A percentile compares a stretch with the other conserved stretches of the same genome.
Evolutionary conservation across 805 yeast species (phyloP).

Genomic region (Metschnikowia noctiluminum): DNA sequence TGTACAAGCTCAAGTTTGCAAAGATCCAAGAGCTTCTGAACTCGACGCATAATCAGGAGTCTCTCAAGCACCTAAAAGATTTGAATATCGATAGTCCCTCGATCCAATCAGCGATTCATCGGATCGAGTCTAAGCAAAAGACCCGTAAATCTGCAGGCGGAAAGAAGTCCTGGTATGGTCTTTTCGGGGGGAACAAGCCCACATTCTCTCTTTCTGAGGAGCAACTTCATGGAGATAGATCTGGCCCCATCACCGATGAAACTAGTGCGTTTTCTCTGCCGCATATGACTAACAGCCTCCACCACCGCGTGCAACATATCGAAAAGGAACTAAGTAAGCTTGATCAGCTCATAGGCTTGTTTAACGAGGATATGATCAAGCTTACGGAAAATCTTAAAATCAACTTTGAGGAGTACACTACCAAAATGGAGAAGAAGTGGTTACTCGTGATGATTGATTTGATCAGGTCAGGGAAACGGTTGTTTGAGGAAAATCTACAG

Average conservation of each 20-base stretch:
- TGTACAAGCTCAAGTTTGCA: conserved; percentile 37
- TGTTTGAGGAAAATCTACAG: conserved; percentile 17
- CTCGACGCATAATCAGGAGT: conserved; percentile 18
- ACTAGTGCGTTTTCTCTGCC: conserved; percentile 3
- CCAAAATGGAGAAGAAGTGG: conserved; percentile 42
- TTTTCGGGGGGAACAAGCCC: conserved; percentile 38
- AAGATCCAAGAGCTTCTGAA: conserved; percentile 36
- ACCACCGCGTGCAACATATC: conserved; percentile 31
- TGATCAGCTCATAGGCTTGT: conserved; percentile 44
- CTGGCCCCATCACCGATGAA: conserved; percentile 2
- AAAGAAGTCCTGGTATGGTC: conserved; percentile 42
- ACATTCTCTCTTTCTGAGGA: conserved; percentile 16
- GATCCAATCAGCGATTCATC: conserved; percentile 32
- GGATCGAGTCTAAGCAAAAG: conserved; percentile 27
- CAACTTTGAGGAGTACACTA: conserved; percentile 37
- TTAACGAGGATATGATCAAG: conserved; percentile 41
- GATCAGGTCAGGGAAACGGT: conserved; percentile 31
- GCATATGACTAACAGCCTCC: conserved; percentile 19
- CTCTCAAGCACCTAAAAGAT: conserved; percentile 29
- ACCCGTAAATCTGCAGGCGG: conserved; percentile 13
- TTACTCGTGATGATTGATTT: conserved; percentile 35
- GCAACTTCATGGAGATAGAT: not conserved
- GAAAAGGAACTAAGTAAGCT: conserved; percentile 43
- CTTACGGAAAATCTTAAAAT: conserved; percentile 42
- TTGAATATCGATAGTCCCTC: conserved; percentile 38